Percentiles rank a stretch among this genome's conserved stretches.
Conservation (phyloP, 176 grass and related monocot species). For the Otatea glauca region DNA sequence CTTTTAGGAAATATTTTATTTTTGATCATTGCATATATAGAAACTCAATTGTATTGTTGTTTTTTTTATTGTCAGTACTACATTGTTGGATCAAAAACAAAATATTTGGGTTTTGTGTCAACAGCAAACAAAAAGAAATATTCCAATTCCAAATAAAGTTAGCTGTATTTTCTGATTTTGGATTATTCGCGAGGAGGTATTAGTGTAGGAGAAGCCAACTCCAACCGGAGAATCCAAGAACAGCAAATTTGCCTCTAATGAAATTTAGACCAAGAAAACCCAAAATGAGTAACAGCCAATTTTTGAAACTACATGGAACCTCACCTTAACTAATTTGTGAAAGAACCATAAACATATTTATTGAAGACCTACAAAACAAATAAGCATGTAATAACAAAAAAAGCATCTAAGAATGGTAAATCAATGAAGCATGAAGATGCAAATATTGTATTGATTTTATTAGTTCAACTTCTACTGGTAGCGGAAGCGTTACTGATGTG, state of each 20-base stretch:
- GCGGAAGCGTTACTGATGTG: background rate
- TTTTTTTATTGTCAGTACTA: no score
- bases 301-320: background rate
- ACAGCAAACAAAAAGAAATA: constrained; percentile 28
- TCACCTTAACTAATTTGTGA: background rate
- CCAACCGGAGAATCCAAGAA: constrained; percentile 54
- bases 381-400: background rate
- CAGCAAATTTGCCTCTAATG: constrained; percentile 36
- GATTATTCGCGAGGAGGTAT: constrained; percentile 44
- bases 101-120: background rate
- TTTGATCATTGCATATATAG: no score
- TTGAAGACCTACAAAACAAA: background rate
- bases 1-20: no score
- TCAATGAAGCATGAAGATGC: constrained; percentile 5
- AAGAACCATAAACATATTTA: background rate
- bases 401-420: constrained; percentile 1
- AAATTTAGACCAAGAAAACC: constrained; percentile 8
- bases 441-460: background rate
- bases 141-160: background rate
- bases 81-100: no score
- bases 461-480: background rate
- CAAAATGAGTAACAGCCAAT: background rate
- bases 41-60: no score
- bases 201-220: constrained; percentile 55
- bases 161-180: background rate